Evolutionary conservation across 805 yeast genomes (phyloP), one percentile per base, ranked within the genome.

Genomic region (Pichia ethanolica): DNA sequence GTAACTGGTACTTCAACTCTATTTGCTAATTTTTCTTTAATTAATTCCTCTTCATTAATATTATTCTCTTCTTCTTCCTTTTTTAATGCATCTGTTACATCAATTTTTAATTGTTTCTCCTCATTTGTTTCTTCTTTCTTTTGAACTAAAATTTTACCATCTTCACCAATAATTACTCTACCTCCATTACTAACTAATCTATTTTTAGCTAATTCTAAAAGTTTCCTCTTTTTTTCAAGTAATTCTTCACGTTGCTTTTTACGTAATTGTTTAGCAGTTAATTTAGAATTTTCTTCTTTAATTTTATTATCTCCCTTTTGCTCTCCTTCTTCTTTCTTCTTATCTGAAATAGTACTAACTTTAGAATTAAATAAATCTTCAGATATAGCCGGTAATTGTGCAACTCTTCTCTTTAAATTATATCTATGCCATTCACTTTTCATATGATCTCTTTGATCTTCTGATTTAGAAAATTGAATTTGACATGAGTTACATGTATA

Each of bases 351-450:
- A 26, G 37, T 53, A 12, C 58, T 47, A 20, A 67, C 69, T 47
- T 67, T 67, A 5, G 52, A 43, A 44, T 59, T 58, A 50, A 67
- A 67, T 6, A 57, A 47, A 5, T 51, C 50, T 45, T 67, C 69
- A 7, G 53, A 49, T 33, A 89, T 79, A 1, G 95, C 83, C 7
- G 90, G 83, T 50, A 89, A 68, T 33, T 77, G 77, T 1, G 97
- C 96, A 34, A 93, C 96, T 59, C 96, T 78, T 69, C 99, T 81
- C 64, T 93, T 93, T 61, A 93, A 74, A 60, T 93, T 93, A 66
- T 93, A 93, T 55, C 99, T 77, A 63, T 93, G 99, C 99, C 98
- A 93, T 48, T 93, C 99, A 3, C 96, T 83, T 65, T 87, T 89
- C 99, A 93, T 93, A 64, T 93, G 99, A 53, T 77, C 77, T 54